Evolutionary conservation across 208 protist species (phyloP).

Genomic region (Leishmania braziliensis): DNA sequence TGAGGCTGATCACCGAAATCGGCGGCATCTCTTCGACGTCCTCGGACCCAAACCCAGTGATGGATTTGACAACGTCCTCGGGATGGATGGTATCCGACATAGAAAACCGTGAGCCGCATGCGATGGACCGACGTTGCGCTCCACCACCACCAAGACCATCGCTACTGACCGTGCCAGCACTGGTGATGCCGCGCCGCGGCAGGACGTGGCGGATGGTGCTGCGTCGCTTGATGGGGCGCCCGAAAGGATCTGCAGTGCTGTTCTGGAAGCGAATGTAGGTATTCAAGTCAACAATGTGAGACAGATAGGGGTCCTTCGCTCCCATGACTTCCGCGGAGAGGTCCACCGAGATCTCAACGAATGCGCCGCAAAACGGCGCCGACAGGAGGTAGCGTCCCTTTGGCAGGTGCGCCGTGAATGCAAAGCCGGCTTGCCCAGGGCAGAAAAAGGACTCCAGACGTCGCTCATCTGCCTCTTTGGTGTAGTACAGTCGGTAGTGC

Average conservation of each 20-base stretch:
- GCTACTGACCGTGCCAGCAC: neutral
- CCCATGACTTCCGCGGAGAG: constrained; percentile 50
- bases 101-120: neutral
- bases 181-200: constrained; percentile 11
- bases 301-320: constrained; percentile 36
- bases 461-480: constrained; percentile 51
- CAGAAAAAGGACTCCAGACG: constrained; percentile 74
- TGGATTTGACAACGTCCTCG: neutral
- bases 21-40: constrained; percentile 33
- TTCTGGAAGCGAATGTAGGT: constrained; percentile 36
- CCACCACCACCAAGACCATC: neutral
- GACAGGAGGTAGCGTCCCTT: constrained; percentile 64
- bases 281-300: constrained; percentile 43
- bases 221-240: constrained; percentile 24
- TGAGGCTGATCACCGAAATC: constrained; percentile 40
- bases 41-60: constrained; percentile 31
- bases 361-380: constrained; percentile 54
- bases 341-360: constrained; percentile 67
- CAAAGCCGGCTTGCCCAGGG: constrained; percentile 60
- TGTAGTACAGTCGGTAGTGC: constrained; percentile 78
- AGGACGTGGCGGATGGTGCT: constrained; percentile 18
- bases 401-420: constrained; percentile 54
- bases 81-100: neutral
- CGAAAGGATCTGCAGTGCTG: constrained; percentile 28
- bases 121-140: constrained; percentile 3